Evolutionary conservation across 345 rosid genomes (phyloP).

Genomic region (Eucalyptus regnans): DNA sequence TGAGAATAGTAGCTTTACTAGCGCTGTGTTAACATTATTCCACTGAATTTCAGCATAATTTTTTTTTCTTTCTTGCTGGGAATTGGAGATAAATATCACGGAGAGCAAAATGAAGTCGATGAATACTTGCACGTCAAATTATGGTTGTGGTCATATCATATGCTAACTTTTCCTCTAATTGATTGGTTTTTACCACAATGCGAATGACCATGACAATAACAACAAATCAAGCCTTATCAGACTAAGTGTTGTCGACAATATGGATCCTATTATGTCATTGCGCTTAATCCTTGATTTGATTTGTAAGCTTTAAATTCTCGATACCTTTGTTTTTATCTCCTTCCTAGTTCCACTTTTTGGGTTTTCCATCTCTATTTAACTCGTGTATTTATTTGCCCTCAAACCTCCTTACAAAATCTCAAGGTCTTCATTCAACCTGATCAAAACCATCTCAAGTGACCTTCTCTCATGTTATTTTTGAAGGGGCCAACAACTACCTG

Average conservation of each 20-base stretch:
- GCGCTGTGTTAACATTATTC: neutral
- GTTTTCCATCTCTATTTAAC: neutral
- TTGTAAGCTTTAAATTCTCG: neutral
- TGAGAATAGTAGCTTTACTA: neutral
- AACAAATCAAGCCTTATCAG: neutral
- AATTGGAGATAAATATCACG: neutral
- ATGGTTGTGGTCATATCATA: neutral
- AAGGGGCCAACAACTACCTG: neutral
- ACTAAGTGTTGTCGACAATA: neutral
- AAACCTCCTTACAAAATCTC: neutral
- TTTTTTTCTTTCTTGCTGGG: neutral
- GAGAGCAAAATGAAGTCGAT: neutral
- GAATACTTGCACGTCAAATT: neutral
- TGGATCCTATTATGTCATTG: neutral
- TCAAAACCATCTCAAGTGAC: neutral
- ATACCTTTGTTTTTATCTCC: neutral
- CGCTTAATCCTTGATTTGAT: conserved; percentile 34
- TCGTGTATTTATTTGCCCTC: neutral
- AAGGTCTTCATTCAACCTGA: neutral
- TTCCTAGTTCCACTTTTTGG: neutral
- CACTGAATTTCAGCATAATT: neutral
- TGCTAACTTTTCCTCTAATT: neutral
- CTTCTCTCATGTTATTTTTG: neutral
- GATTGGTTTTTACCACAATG: neutral
- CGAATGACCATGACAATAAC: neutral